Evolutionary conservation across 1,139 yeast genomes (phyloP).

Genomic region (Tardiomyces blankii): DNA sequence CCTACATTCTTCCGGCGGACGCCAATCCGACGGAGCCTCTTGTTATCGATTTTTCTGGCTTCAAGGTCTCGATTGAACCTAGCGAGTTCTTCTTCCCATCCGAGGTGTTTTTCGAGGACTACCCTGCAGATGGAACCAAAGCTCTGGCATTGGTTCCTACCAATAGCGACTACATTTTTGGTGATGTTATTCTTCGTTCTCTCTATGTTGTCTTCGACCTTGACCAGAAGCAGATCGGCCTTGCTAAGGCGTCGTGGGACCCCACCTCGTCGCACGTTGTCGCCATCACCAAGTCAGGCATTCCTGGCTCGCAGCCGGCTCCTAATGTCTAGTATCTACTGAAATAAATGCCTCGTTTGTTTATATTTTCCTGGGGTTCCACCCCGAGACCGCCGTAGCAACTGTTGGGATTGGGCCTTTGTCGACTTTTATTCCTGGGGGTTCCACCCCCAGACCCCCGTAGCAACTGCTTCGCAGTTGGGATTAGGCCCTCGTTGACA

Average conservation of each 20-base stretch:
- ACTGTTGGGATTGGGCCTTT: too few species aligned
- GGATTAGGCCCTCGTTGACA: too few species aligned
- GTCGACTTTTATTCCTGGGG: too few species aligned
- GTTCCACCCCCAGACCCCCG: too few species aligned
- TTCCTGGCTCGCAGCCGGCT: constrained; percentile 12
- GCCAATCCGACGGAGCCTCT: constrained; percentile 7
- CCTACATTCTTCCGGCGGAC: constrained; percentile 12
- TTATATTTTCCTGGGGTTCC: too few species aligned
- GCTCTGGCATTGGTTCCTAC: neutral
- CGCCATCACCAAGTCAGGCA: constrained; percentile 8
- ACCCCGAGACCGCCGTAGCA: too few species aligned
- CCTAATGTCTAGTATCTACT: neutral
- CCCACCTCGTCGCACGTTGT: constrained; percentile 10
- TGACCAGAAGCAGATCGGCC: constrained; percentile 45
- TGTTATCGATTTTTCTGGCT: constrained; percentile 30
- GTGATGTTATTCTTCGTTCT: constrained; percentile 60
- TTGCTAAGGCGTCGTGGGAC: constrained; percentile 44
- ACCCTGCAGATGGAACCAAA: neutral
- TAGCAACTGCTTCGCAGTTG: too few species aligned
- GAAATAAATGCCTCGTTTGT: too few species aligned
- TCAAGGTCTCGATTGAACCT: constrained; percentile 30
- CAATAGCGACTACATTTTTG: constrained; percentile 32
- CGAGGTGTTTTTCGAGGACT: neutral
- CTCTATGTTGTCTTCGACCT: constrained; percentile 70
- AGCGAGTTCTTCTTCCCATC: constrained; percentile 24